A percentile compares a stretch with the other conserved stretches of the same genome.
These are phyloP conservation scores for Herpetospermum pedunculosum DNA, from an alignment of 306 rosid species.

Conservation along the genomic window DNA sequence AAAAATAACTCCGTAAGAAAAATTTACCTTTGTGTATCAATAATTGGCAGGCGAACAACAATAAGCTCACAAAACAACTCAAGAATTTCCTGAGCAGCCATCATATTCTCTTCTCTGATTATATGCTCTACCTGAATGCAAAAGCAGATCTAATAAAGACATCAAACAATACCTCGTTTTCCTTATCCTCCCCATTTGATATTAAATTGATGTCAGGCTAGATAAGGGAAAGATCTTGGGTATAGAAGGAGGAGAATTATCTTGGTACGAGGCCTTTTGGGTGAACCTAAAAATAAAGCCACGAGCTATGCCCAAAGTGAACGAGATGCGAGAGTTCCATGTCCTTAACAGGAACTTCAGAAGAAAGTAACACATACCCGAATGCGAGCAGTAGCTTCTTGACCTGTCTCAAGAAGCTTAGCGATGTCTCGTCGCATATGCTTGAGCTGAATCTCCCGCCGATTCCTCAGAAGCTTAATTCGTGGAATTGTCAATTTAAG, in stretches of 20 bases:
- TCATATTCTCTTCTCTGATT: constrained; percentile 91
- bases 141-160: not conserved
- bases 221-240: too few relatives aligned
- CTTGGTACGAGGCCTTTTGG: too few relatives aligned
- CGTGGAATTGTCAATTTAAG: constrained; percentile 88
- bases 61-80: constrained; percentile 83
- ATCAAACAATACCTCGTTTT: too few relatives aligned
- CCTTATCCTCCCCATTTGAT: not conserved
- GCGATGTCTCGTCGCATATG: constrained; percentile 95
- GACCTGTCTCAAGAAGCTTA: constrained; percentile 96
- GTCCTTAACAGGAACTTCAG: too few relatives aligned
- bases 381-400: constrained; percentile 96
- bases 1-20: not conserved
- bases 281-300: too few relatives aligned
- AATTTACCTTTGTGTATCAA: constrained; percentile 69
- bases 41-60: constrained; percentile 75
- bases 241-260: too few relatives aligned
- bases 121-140: constrained; percentile 82
- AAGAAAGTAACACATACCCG: constrained; percentile 32
- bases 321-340: too few relatives aligned
- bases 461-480: constrained; percentile 80
- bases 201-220: too few relatives aligned
- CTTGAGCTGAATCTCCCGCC: constrained; percentile 74
- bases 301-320: too few relatives aligned
- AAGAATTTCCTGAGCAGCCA: constrained; percentile 93